Evolutionary conservation across 257 asterid genomes (phyloP).

Genomic region (Cynanchum wilfordii): DNA sequence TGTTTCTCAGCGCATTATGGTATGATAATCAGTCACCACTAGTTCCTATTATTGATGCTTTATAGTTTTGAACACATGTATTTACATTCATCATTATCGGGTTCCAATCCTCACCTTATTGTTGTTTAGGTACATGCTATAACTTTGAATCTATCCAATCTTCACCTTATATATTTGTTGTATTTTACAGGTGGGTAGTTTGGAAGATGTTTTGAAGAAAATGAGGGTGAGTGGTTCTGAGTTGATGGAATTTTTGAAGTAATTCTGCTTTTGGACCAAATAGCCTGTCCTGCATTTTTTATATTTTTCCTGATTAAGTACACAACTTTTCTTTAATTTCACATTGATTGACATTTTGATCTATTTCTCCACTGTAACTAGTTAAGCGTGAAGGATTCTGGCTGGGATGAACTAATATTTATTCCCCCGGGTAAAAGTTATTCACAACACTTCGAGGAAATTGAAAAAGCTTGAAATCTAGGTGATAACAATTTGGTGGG

Average conservation of each 20-base stretch:
- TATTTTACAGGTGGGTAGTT: conserved; percentile 78
- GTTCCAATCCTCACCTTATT: neutral
- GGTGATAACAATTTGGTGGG: neutral
- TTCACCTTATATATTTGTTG: neutral
- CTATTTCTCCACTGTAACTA: conserved; percentile 25
- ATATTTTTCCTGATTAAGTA: neutral
- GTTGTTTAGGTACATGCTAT: neutral
- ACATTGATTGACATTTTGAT: neutral
- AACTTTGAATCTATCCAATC: neutral
- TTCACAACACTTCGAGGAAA: conserved; percentile 84
- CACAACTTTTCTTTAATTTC: neutral
- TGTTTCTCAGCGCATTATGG: conserved; percentile 69
- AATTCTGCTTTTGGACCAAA: neutral
- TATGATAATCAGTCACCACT: conserved; percentile 25
- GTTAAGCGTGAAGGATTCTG: conserved; percentile 64
- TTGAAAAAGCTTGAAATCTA: conserved; percentile 37
- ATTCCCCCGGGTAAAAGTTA: conserved; percentile 91
- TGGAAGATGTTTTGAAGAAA: conserved; percentile 89
- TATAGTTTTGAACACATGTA: neutral
- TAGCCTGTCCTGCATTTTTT: neutral
- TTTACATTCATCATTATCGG: neutral
- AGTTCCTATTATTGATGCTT: conserved; percentile 10
- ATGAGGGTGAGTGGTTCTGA: conserved; percentile 63
- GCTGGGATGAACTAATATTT: conserved; percentile 93
- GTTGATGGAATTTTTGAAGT: neutral